Base-by-base conservation (phyloP, 176 grass and related monocot genomes). In the Saccharum spontaneum region DNA sequence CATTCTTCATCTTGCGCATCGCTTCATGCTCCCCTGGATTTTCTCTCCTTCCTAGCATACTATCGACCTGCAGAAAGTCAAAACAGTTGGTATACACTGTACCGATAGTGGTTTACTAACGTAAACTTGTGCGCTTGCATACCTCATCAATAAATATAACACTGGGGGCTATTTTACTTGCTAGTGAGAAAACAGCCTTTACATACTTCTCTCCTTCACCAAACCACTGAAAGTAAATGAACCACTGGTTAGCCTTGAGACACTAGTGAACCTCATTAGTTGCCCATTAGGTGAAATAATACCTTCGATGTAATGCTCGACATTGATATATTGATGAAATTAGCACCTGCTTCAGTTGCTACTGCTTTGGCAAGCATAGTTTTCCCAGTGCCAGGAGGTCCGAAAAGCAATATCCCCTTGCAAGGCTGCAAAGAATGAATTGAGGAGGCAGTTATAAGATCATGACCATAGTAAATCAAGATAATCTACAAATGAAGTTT, bases 91-190 rank as follows among this genome's bases (percentile, higher is more conserved):
- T 61, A 61, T 4, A 70, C 18, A 65, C 54, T 59, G 44, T 22
- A 68, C 74, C 11, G 52, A 40, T 61, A 86, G 24, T 57, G 14
- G 70, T 62, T 62, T 45, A 73, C 16, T 72, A 64, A 54, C 24
- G 36, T 52, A 75, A 82, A 60, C 50, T 45, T 57, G 62, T 40
- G 10, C 43, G 69, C 52, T 74, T 46, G 34, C 85, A 88, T 83
- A 98, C 97, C 97, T 99, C 97, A 79, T 99, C 97, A 59, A 99
- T 92, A 81, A 99, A 99, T 83, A 99, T 99, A 81, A 99, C 97
- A 63, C 97, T 99, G 14, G 97, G 97, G 16, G 93, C 88, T 88
- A 96, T 99, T 96, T 96, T 99, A 84, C 97, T 99, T 40, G 97
- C 97, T 79, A 99, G 85, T 5, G 97, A 94, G 73, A 99, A 99